Conservation (phyloP, 352 stramenopile genomes). For the Phytophthora capsici region DNA sequence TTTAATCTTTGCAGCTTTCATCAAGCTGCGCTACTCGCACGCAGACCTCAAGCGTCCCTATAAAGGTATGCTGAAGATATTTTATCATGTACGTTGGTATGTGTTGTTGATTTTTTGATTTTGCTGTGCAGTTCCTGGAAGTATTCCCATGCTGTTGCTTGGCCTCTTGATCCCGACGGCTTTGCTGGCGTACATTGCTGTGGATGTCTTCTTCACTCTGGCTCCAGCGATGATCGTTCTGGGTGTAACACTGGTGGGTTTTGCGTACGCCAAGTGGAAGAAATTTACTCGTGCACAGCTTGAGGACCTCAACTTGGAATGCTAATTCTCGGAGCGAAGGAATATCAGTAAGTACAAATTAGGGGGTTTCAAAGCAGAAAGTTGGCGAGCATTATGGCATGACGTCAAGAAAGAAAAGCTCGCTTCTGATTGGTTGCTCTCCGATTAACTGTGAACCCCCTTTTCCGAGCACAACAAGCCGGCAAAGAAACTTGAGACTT, state of each 20-base stretch:
- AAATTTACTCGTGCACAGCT: slow-evolving; percentile 60
- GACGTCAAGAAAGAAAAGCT: no score
- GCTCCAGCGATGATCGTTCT: slow-evolving; percentile 49
- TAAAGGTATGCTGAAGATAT: slow-evolving; percentile 35
- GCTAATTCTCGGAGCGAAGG: slow-evolving; percentile 2
- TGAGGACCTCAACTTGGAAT: slow-evolving; percentile 30
- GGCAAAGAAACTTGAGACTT: no score
- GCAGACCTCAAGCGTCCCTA: slow-evolving; percentile 46
- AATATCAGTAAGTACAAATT: slow-evolving; percentile 21
- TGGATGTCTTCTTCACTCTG: slow-evolving; percentile 56
- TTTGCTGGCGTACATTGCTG: slow-evolving; percentile 53
- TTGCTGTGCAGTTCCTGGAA: slow-evolving; percentile 41
- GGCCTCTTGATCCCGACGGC: slow-evolving; percentile 41
- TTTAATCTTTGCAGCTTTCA: slow-evolving; percentile 90
- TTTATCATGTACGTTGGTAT: neutral
- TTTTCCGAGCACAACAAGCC: no score
- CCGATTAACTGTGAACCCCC: no score
- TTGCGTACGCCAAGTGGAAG: slow-evolving; percentile 48
- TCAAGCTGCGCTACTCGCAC: slow-evolving; percentile 82
- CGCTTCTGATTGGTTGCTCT: no score
- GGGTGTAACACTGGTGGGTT: slow-evolving; percentile 39
- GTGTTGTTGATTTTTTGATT: slow-evolving; percentile 8
- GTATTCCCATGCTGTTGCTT: slow-evolving; percentile 40
- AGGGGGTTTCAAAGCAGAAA: no score
- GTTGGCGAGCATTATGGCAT: no score